Base-by-base conservation (phyloP, 176 grass and related monocot species). In the Eleusine indica region DNA sequence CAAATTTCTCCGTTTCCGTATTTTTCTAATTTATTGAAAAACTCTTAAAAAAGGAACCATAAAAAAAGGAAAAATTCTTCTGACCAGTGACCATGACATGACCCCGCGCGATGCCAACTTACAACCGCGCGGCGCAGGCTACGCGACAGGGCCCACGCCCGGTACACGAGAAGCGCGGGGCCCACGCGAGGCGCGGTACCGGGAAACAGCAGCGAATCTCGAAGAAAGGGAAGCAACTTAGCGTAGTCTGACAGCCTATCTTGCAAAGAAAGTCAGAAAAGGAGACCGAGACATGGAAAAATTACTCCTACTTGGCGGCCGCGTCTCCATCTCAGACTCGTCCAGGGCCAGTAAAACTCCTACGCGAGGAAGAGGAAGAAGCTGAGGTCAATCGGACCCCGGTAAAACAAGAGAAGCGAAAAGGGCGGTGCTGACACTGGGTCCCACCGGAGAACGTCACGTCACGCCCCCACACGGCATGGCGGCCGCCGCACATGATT, bases 231-330 rank as follows among this genome's bases (percentile, higher is more conserved):
- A 30, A 19, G 25, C 16, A 17, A 56, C 53, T 18, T 21, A 25
- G 4, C 0, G 19, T n/a, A 3, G 21, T 8, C 58, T 7, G n/a
- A 1, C 21, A 3, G 67, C 35, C 54, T 30, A 72, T 51, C 84
- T 86, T 86, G 75, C 35, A 35, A 66, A 40, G 47, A 69, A 86
- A 80, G 84, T 54, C 77, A 74, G 16, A 52, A 9, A 40, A 40
- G 66, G 6, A 68, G 66, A 66, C 11, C 4, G 2, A 37, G 37
- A 12, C 4, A 2, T 11, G 6, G 6, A 2, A 39, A 17, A 7
- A 19, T 28, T 3, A 28, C 21, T 11, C 8, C 30, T 52, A 52
- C 30, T 32, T 5, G 30, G 30, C 30, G 13, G 30, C 29, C 4
- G 53, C 53, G 53, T 56, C 17, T 53, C 51, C 15, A 29, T 10